phyloP scores from a whole-genome alignment of 495 filamentous ascomycete species.

The Podospora conica region DNA sequence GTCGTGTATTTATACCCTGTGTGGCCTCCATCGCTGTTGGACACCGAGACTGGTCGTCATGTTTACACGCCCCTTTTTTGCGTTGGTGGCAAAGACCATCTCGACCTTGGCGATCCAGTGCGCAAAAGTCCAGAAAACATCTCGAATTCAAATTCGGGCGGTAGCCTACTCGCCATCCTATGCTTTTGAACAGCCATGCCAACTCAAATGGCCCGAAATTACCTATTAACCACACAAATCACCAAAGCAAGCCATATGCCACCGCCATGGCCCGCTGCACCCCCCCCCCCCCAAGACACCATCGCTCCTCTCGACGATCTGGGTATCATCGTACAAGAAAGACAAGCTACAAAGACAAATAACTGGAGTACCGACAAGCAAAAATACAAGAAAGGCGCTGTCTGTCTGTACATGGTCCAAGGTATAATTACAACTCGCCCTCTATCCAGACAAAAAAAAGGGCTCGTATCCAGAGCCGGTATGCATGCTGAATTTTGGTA shows the following conservation, averaged over 20 bases:
- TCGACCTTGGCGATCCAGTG: no score
- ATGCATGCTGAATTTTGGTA: slow-evolving; percentile 4
- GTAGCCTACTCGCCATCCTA: background rate
- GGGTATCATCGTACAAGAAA: slow-evolving; percentile 20
- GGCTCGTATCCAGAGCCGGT: slow-evolving; percentile 9
- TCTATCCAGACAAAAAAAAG: background rate
- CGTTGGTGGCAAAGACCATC: no score
- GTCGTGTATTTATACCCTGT: no score
- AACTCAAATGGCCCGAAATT: background rate
- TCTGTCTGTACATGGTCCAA: background rate
- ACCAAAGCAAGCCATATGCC: background rate
- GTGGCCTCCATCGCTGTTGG: no score
- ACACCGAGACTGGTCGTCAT: no score
- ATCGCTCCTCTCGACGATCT: slow-evolving; percentile 18
- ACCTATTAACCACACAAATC: background rate
- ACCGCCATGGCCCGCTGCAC: background rate
- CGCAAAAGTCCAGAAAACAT: no score
- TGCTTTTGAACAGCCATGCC: background rate
- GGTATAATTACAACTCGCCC: slow-evolving; percentile 7
- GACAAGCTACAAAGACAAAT: slow-evolving; percentile 1
- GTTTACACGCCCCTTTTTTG: background rate
- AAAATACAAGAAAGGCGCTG: background rate
- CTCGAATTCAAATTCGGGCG: background rate
- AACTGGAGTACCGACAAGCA: background rate
- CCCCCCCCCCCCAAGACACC: slow-evolving; percentile 21